Evolutionary conservation across 1,284 basidiomycete species (phyloP), one percentile per base, ranked within the genome.

Genomic region (Tylopilus sp.): DNA sequence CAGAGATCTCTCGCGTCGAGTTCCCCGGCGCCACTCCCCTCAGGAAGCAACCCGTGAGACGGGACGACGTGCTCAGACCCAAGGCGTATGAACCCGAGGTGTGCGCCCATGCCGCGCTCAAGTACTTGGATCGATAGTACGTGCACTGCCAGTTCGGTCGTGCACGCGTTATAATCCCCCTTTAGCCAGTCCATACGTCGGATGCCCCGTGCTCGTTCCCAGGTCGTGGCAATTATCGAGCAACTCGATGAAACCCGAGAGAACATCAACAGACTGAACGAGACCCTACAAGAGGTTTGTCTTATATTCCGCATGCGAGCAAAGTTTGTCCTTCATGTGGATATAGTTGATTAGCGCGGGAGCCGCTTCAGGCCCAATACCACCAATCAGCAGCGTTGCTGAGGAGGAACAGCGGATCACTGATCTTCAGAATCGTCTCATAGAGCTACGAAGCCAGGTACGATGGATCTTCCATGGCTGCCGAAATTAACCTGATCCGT

Each of bases 121-220:
- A 84, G 68, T 88, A 85, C 60, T 74, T 90, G 51, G 83, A 87
- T 64, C 78, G 82, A 66, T 90, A 87, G 86, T 88, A 61, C 66
- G 85, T 75, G 15, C n/a, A 13, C 22, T 28, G 5, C 17, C 20
- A 5, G 7, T 4, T n/a, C 20, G n/a, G n/a, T 28, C 35, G n/a
- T 24, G 15, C 2, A 31, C 33, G 45, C 22, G 36, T 35, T 15
- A 43, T 54, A 45, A 58, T 39, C 31, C 29, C 22, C 46, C 29
- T 32, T 43, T 47, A 89, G 85, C 64, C 75, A 82, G 48, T 75
- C 80, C 17, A 82, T 89, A 50, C 77, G 85, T 37, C 81, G 81
- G 1, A 89, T 90, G 87, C 85, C 88, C 4, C 81, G 84, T 32
- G 84, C 84, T 10, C 77, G 78, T 40, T 75, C 82, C 7, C 84